phyloP scores from a whole-genome alignment of 768 basidiomycete species.

The Lentinula boryana region DNA sequence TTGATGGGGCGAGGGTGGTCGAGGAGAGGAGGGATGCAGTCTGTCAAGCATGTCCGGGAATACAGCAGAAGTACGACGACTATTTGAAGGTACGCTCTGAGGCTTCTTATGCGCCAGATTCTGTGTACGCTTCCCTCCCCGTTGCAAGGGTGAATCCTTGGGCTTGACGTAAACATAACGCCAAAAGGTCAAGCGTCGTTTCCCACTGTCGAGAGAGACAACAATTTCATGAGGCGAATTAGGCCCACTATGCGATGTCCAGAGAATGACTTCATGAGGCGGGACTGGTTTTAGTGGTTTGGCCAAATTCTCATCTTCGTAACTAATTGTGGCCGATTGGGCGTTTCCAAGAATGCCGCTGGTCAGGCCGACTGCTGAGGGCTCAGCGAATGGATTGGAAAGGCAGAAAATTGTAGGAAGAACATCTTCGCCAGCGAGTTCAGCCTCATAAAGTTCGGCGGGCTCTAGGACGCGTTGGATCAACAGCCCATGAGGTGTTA shows the following conservation, averaged over 20 bases:
- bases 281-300: slow-evolving; percentile 51
- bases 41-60: slow-evolving; percentile 26
- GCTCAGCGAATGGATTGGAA: slow-evolving; percentile 71
- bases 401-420: slow-evolving; percentile 81
- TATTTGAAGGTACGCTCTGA: slow-evolving; percentile 30
- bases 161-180: slow-evolving; percentile 64
- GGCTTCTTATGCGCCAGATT: slow-evolving; percentile 28
- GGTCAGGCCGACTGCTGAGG: slow-evolving; percentile 65
- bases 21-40: slow-evolving; percentile 31
- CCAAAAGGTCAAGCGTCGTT: slow-evolving; percentile 58
- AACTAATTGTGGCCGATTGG: slow-evolving; percentile 34
- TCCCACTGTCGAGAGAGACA: slow-evolving; percentile 54
- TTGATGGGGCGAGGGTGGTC: slow-evolving; percentile 28
- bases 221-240: slow-evolving; percentile 41
- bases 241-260: slow-evolving; percentile 42
- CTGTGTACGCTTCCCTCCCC: slow-evolving; percentile 20
- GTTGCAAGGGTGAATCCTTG: slow-evolving; percentile 43
- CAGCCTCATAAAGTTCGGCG: slow-evolving; percentile 60
- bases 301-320: slow-evolving; percentile 47
- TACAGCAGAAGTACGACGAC: slow-evolving; percentile 32
- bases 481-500: slow-evolving; percentile 73
- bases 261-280: slow-evolving; percentile 60
- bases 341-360: slow-evolving; percentile 42
- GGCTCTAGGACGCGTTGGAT: slow-evolving; percentile 70
- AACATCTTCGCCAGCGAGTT: slow-evolving; percentile 55